Percentiles rank a stretch among this genome's conserved stretches.
Evolutionary conservation across 768 basidiomycete genomes (phyloP).

Genomic region (Rhizopogon sp.): DNA sequence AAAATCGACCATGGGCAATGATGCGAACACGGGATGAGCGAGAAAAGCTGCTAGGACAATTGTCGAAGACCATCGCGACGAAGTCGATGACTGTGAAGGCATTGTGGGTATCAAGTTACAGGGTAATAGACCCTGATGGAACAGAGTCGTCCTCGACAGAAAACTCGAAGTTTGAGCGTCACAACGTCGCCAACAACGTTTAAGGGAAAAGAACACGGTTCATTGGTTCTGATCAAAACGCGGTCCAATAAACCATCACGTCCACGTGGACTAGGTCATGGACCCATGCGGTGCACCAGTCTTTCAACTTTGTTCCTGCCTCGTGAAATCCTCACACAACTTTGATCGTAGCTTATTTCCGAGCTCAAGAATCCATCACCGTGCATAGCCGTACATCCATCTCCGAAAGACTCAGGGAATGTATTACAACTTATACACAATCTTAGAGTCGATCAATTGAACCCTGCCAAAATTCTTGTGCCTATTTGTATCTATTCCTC

Average conservation of each 20-base stretch:
- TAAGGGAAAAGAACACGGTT: background rate
- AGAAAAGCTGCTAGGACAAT: constrained; percentile 14
- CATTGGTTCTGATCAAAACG: constrained; percentile 2
- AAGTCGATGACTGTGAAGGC: constrained; percentile 7
- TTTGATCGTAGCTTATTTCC: background rate
- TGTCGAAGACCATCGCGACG: constrained; percentile 20
- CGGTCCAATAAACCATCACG: constrained; percentile 9
- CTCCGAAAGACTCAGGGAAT: background rate
- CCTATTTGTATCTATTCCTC: background rate
- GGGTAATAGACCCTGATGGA: constrained; percentile 7
- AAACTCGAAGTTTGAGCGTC: background rate
- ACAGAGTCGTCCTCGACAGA: background rate
- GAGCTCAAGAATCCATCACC: background rate
- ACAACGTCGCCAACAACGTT: background rate
- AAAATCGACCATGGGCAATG: constrained; percentile 60
- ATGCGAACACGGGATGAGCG: constrained; percentile 23
- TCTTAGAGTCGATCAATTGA: background rate
- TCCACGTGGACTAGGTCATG: constrained; percentile 19
- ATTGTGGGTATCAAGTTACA: constrained; percentile 1
- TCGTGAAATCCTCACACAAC: background rate
- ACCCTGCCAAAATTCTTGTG: background rate
- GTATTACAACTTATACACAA: background rate
- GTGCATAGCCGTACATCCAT: background rate
- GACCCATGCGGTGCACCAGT: constrained; percentile 1
- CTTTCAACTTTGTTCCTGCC: background rate